phyloP scores from a whole-genome alignment of 176 grass and related monocot genomes.

The Musa itinerans region DNA sequence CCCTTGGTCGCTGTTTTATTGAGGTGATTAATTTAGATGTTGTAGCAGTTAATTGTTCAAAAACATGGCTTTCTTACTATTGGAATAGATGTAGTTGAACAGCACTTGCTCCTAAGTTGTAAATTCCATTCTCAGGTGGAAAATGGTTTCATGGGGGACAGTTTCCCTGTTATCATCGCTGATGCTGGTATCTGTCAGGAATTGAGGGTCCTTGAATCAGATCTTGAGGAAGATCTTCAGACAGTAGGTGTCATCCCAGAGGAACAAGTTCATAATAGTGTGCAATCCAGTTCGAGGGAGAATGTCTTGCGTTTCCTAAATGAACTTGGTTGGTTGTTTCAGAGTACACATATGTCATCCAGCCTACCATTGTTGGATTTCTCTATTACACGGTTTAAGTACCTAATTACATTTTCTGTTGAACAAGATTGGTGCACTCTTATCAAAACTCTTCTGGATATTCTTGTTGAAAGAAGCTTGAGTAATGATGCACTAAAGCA shows the following conservation, averaged over 20 bases:
- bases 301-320: conserved; percentile 84
- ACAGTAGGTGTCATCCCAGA: conserved; percentile 41
- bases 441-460: conserved; percentile 73
- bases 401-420: conserved; percentile 71
- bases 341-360: conserved; percentile 38
- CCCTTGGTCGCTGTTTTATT: conserved; percentile 75
- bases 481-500: conserved; percentile 44
- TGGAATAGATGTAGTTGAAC: neutral
- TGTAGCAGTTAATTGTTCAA: neutral
- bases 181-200: conserved; percentile 63
- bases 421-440: conserved; percentile 84
- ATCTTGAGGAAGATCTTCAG: conserved; percentile 46
- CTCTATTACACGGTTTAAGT: conserved; percentile 62
- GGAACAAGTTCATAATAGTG: conserved; percentile 33
- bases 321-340: conserved; percentile 98
- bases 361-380: conserved; percentile 32
- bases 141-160: conserved; percentile 94
- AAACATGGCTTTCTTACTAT: neutral
- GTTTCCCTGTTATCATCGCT: conserved; percentile 87
- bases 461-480: conserved; percentile 64
- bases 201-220: conserved; percentile 63
- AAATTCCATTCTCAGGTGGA: conserved; percentile 46
- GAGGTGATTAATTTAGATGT: conserved; percentile 37
- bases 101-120: neutral
- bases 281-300: conserved; percentile 35